Base-by-base conservation (phyloP, 2,329 filamentous ascomycete genomes). In the Phyllosticta paracitricarpa region DNA sequence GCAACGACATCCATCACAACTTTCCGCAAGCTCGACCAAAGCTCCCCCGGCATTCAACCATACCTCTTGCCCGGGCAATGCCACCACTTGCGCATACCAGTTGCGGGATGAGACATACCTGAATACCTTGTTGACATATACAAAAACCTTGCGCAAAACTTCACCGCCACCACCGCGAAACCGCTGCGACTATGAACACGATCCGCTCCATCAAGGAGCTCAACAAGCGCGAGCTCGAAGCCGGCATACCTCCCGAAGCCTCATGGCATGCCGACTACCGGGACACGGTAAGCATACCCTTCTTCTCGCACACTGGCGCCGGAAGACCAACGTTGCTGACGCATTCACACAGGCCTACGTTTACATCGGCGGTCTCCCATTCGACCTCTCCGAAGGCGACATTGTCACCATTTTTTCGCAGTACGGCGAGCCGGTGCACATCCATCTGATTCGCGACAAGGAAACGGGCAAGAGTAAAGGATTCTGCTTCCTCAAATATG, bases 231-330 rank as follows among this genome's bases (percentile, higher is more conserved):
- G 94, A 99, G 76, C 89, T 99, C 64, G 92, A 97, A 74, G 87
- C 91, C 73, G 90, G 88, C 68, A 92, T 91, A 67, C 82, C 87
- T 2, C 87, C 92, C 52, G 86, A 91, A 76, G 93, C 88, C 65
- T 97, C 93, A 62, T 97, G 93, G 93, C 93, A 97, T 73, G 87
- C 88, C 73, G 95, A 99, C 79, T 99, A 97, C 77, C 89, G 91
- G 77, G 94, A 96, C 78, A 97, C 94, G 1, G 59, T 61, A 22
- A 22, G 59, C 7, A 19, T 5, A 1, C 7, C 25, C 14, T 2
- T n/a, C 10, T 1, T 28, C 28, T 30, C 4, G 28, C 28, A 30
- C 28, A 30, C 28, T 22, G 19, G 1, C 28, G 7, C 28, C 6
- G 28, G 6, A 30, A 6, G 28, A 30, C 6, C 48, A 54, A 25